Percentiles rank a stretch among this genome's conserved stretches.
These are phyloP conservation scores for Myriangium duriaei DNA, from an alignment of 2,329 filamentous ascomycete species.

Conservation along the genomic window DNA sequence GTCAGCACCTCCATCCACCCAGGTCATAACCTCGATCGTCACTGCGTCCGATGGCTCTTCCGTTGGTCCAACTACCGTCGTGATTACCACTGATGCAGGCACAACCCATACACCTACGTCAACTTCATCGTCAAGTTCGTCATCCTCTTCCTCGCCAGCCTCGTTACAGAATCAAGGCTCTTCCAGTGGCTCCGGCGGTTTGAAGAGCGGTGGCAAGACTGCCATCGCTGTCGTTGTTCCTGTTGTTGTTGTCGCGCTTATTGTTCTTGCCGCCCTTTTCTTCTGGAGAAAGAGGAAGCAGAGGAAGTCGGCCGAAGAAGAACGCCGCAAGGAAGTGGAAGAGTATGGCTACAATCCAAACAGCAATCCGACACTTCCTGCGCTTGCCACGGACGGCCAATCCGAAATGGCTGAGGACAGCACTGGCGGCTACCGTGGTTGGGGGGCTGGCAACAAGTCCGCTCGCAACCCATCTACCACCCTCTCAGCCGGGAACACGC, in stretches of 20 bases:
- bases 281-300: constrained; percentile 84
- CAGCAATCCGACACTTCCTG: constrained; percentile 68
- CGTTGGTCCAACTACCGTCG: constrained; percentile 14
- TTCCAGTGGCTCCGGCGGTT: constrained; percentile 27
- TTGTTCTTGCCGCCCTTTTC: constrained; percentile 65
- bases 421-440: constrained; percentile 76
- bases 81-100: constrained; percentile 14
- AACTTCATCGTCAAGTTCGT: constrained; percentile 11
- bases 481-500: constrained; percentile 56
- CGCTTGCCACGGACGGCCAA: constrained; percentile 39
- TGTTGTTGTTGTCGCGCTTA: constrained; percentile 71
- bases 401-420: constrained; percentile 70
- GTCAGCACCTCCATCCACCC: constrained; percentile 14
- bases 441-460: constrained; percentile 67
- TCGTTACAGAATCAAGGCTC: constrained; percentile 12
- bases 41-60: constrained; percentile 12
- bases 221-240: constrained; percentile 91
- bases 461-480: constrained; percentile 77
- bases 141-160: constrained; percentile 14
- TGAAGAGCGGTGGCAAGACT: constrained; percentile 57
- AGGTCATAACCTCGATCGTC: constrained; percentile 16
- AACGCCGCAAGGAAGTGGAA: constrained; percentile 88
- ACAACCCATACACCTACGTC: constrained; percentile 11
- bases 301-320: constrained; percentile 71
- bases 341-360: constrained; percentile 99